Conservation (phyloP, 352 stramenopile genomes). For the Pythium dissimile region DNA sequence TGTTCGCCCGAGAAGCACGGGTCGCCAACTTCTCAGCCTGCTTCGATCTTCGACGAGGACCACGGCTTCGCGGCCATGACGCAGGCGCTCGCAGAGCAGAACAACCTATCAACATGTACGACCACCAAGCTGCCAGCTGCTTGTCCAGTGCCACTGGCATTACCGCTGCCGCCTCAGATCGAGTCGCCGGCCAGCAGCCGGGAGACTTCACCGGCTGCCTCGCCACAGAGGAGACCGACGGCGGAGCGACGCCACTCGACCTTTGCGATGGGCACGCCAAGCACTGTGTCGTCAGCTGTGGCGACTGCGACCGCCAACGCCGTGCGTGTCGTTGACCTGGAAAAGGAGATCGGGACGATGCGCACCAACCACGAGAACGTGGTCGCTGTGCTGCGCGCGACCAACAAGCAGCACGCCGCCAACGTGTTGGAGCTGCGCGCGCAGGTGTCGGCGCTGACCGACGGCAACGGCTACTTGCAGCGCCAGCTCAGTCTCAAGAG, state of each 20-base stretch:
- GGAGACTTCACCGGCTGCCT: constrained; percentile 5
- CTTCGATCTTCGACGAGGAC: constrained; percentile 25
- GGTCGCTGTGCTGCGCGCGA: constrained; percentile 56
- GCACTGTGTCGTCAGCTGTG: constrained; percentile 12
- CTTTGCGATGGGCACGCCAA: constrained; percentile 15
- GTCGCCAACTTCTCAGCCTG: neutral
- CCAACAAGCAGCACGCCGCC: constrained; percentile 63
- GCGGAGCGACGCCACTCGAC: constrained; percentile 21
- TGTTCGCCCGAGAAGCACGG: neutral
- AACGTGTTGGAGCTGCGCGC: constrained; percentile 65
- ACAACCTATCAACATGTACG: no score
- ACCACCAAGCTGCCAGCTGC: neutral
- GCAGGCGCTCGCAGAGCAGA: constrained; percentile 13
- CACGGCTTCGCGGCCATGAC: constrained; percentile 17
- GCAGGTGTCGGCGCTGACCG: constrained; percentile 54
- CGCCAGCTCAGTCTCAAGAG: constrained; percentile 56
- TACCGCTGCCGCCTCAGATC: constrained; percentile 14
- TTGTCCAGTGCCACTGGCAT: neutral
- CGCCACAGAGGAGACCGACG: constrained; percentile 1
- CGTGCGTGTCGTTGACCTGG: constrained; percentile 43
- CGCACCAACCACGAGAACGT: constrained; percentile 70
- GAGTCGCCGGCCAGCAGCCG: constrained; percentile 1
- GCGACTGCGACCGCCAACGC: constrained; percentile 11
- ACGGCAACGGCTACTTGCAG: constrained; percentile 60
- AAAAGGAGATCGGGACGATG: constrained; percentile 59